phyloP scores from a whole-genome alignment of 163 green algal genomes.

The Scenedesmus sp. region DNA sequence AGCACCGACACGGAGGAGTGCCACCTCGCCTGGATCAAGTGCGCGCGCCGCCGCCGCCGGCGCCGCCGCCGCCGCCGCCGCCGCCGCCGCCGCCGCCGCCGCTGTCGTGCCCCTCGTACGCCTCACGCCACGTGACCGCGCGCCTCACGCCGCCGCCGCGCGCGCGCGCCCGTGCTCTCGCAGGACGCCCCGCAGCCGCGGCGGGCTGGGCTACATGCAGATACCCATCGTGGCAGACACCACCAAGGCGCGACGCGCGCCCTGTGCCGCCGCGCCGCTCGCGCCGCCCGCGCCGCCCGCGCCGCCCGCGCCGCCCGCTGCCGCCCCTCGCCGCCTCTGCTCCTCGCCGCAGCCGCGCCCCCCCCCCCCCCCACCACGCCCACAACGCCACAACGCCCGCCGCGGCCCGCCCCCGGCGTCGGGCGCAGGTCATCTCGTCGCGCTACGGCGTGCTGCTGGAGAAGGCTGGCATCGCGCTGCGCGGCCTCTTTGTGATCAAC shows the following conservation, averaged over 20 bases:
- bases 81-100: background rate
- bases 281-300: too few species aligned
- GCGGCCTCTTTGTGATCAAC: constrained; percentile 98
- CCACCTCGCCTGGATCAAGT: constrained; percentile 86
- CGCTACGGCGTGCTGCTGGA: constrained; percentile 81
- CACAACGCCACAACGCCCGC: too few species aligned
- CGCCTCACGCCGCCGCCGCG: too few species aligned
- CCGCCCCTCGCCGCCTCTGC: background rate
- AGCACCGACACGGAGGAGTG: constrained; percentile 82
- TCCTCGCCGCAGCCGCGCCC: background rate
- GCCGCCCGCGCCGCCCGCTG: too few species aligned
- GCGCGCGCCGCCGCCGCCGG: background rate
- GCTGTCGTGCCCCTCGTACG: too few species aligned
- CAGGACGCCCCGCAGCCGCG: constrained; percentile 72
- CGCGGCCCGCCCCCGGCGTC: too few species aligned
- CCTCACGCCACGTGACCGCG: too few species aligned
- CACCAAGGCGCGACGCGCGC: constrained; percentile 79
- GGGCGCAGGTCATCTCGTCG: constrained; percentile 6
- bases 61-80: background rate
- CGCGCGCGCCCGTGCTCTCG: too few species aligned
- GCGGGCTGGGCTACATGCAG: constrained; percentile 84
- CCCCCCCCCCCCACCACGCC: background rate
- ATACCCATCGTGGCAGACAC: constrained; percentile 87
- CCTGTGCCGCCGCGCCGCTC: too few species aligned
- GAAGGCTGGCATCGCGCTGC: constrained; percentile 88